These are phyloP conservation scores for Hypoxylon rickii DNA, from an alignment of 495 filamentous ascomycete species.

Conservation along the genomic window DNA sequence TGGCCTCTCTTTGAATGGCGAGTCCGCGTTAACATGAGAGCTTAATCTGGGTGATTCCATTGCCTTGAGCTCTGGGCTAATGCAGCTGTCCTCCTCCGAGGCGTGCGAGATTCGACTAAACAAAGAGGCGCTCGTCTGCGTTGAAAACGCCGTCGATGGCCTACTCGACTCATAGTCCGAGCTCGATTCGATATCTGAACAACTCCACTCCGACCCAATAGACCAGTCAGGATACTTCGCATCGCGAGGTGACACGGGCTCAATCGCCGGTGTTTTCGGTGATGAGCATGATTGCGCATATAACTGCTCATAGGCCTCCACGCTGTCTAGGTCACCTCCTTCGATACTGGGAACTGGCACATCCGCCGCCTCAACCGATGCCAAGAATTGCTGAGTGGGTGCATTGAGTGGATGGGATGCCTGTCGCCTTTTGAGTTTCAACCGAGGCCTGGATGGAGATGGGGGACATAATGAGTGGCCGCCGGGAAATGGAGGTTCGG, in stretches of 20 bases:
- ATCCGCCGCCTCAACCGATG: slow-evolving; percentile 60
- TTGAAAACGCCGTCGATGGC: slow-evolving; percentile 55
- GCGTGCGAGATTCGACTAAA: slow-evolving; percentile 53
- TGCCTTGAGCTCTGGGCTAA: slow-evolving; percentile 47
- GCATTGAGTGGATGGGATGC: slow-evolving; percentile 51
- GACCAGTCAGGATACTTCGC: slow-evolving; percentile 54
- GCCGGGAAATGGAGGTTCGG: slow-evolving; percentile 43
- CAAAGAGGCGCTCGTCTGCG: slow-evolving; percentile 52
- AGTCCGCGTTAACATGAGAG: slow-evolving; percentile 4
- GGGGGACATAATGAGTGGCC: slow-evolving; percentile 45
- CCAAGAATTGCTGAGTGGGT: slow-evolving; percentile 60
- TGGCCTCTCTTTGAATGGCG: slow-evolving; percentile 31
- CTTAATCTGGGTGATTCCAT: slow-evolving; percentile 33
- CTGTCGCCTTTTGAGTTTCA: slow-evolving; percentile 53
- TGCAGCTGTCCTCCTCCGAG: slow-evolving; percentile 53
- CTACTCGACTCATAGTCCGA: slow-evolving; percentile 56
- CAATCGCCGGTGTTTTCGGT: slow-evolving; percentile 53
- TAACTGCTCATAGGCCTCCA: slow-evolving; percentile 33
- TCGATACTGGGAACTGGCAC: slow-evolving; percentile 61
- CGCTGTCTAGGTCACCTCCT: slow-evolving; percentile 41
- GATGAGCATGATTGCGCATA: slow-evolving; percentile 44
- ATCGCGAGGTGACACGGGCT: slow-evolving; percentile 38
- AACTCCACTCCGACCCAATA: slow-evolving; percentile 48
- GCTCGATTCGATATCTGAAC: slow-evolving; percentile 51
- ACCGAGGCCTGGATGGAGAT: slow-evolving; percentile 48